These are phyloP conservation scores for Globisporangium spiculum DNA, from an alignment of 352 stramenopile genomes.

Conservation along the genomic window DNA sequence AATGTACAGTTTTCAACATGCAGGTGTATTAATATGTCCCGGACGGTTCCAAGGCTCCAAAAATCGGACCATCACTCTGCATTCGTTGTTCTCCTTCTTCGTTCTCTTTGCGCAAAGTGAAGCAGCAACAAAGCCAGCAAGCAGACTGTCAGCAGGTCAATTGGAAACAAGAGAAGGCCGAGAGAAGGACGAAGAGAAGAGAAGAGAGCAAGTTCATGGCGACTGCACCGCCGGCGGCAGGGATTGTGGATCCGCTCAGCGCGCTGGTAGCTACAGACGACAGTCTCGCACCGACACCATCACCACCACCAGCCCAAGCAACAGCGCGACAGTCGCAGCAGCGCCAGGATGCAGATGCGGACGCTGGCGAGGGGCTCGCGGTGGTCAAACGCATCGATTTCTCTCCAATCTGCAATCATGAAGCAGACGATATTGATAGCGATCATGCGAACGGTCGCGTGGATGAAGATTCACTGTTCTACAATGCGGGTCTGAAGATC, in stretches of 20 bases:
- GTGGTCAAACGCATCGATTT: constrained; percentile 28
- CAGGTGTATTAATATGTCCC: neutral
- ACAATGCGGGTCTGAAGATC: constrained; percentile 38
- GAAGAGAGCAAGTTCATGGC: neutral
- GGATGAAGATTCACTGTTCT: constrained; percentile 33
- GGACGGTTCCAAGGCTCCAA: neutral
- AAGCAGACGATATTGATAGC: neutral
- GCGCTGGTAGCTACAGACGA: neutral
- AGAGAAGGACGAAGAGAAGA: neutral
- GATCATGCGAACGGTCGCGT: neutral
- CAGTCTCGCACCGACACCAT: neutral
- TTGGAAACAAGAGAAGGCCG: neutral
- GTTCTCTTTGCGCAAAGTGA: constrained; percentile 1
- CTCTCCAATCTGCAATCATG: constrained; percentile 15
- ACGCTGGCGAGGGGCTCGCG: constrained; percentile 20
- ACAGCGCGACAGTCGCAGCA: neutral
- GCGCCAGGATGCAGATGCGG: neutral
- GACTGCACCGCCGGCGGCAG: too few relatives aligned
- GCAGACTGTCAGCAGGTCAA: neutral
- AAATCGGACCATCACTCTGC: neutral
- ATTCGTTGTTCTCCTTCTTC: neutral
- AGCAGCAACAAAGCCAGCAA: neutral
- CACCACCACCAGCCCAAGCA: neutral
- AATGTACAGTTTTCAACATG: neutral
- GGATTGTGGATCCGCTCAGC: neutral